These are phyloP conservation scores for Candolleomyces efflorescens DNA, from an alignment of 768 basidiomycete genomes.

Conservation along the genomic window DNA sequence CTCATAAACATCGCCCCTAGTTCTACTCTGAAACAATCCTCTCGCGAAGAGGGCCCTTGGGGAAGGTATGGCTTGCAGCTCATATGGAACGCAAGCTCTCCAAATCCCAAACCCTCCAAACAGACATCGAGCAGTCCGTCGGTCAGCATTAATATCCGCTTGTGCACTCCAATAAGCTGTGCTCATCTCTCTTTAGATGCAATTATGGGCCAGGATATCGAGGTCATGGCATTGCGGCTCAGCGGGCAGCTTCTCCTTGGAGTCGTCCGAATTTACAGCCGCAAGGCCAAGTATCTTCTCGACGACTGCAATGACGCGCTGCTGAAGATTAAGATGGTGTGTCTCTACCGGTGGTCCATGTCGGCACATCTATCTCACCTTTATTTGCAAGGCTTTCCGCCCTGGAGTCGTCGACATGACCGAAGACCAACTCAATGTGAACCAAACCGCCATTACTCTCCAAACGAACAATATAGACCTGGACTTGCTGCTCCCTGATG, in stretches of 20 bases:
- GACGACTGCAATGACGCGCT: slow-evolving; percentile 98
- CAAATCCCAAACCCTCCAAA: slow-evolving; percentile 91
- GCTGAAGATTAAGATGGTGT: slow-evolving; percentile 91
- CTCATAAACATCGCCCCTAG: slow-evolving; percentile 30
- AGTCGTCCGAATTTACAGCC: slow-evolving; percentile 95
- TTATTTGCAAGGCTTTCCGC: slow-evolving; percentile 69
- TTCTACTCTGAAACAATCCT: slow-evolving; percentile 94
- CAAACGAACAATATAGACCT: slow-evolving; percentile 74
- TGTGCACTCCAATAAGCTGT: background rate
- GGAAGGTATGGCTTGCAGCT: slow-evolving; percentile 98
- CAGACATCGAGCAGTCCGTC: slow-evolving; percentile 92
- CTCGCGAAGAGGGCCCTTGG: slow-evolving; percentile 89
- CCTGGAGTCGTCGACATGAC: slow-evolving; percentile 96
- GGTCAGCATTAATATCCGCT: slow-evolving; percentile 42
- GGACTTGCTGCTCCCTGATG: slow-evolving; percentile 74
- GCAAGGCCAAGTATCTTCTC: slow-evolving; percentile 95
- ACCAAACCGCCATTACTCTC: slow-evolving; percentile 85
- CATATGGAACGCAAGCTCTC: slow-evolving; percentile 98
- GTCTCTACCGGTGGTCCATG: slow-evolving; percentile 3
- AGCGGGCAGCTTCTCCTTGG: slow-evolving; percentile 95
- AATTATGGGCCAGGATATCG: slow-evolving; percentile 91
- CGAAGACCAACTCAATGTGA: slow-evolving; percentile 86
- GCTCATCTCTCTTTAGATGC: slow-evolving; percentile 49
- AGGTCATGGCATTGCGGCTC: slow-evolving; percentile 91
- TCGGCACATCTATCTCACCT: slow-evolving; percentile 3